These are phyloP conservation scores for Furcasterigmium sp. DNA, from an alignment of 2,329 filamentous ascomycete species.

Conservation along the genomic window DNA sequence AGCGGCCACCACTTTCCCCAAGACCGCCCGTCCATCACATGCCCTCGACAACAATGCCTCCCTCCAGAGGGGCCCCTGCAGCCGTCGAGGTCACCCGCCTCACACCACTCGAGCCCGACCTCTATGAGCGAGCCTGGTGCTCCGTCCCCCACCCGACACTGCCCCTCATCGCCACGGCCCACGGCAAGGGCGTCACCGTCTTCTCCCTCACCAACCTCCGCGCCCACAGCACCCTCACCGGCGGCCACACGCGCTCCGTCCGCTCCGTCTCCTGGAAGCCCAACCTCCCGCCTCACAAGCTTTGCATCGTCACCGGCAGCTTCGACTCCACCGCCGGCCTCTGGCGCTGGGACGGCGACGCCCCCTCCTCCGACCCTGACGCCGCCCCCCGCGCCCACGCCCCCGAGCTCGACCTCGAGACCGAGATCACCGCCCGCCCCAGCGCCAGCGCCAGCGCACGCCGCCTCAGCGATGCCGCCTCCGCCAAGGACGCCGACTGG, in stretches of 20 bases:
- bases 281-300: slow-evolving; percentile 50
- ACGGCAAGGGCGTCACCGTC: slow-evolving; percentile 80
- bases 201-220: slow-evolving; percentile 81
- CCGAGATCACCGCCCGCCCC: slow-evolving; percentile 27
- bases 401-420: slow-evolving; percentile 42
- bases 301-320: slow-evolving; percentile 83
- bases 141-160: slow-evolving; percentile 80
- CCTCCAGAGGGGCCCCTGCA: slow-evolving; percentile 2
- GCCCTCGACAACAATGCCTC: slow-evolving; percentile 3
- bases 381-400: slow-evolving; percentile 13
- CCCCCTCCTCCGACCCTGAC: slow-evolving; percentile 8
- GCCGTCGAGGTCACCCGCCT: slow-evolving; percentile 35
- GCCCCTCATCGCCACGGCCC: slow-evolving; percentile 83
- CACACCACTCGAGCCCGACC: slow-evolving; percentile 46
- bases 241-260: slow-evolving; percentile 89
- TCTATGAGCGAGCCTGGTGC: slow-evolving; percentile 75
- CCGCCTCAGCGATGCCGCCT: background rate
- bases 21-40: too few species aligned
- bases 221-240: slow-evolving; percentile 72
- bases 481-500: slow-evolving; percentile 64
- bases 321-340: slow-evolving; percentile 90
- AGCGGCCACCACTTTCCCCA: too few species aligned
- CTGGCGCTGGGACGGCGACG: slow-evolving; percentile 62
- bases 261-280: slow-evolving; percentile 81
- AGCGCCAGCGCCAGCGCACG: background rate